Evolutionary conservation across 2,329 filamentous ascomycete species (phyloP).

Genomic region (Clonostachys rhizophaga): DNA sequence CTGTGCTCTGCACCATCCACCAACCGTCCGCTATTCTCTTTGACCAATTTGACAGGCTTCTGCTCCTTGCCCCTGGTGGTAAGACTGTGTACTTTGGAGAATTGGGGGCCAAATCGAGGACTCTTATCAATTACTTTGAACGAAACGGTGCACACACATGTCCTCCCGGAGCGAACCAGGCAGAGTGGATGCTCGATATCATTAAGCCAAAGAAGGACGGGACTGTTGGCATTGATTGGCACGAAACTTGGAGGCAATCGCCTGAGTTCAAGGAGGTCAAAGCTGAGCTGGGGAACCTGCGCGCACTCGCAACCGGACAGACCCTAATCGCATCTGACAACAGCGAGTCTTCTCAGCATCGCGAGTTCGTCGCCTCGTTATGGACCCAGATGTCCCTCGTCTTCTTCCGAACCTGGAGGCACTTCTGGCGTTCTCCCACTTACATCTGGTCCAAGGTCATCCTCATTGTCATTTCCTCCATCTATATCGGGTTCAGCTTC

Average conservation of each 20-base stretch:
- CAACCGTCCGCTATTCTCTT: conserved; percentile 36
- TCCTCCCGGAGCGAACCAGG: conserved; percentile 52
- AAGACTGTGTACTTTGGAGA: conserved; percentile 64
- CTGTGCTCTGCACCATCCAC: conserved; percentile 45
- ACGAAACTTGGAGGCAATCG: conserved; percentile 47
- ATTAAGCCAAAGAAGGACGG: conserved; percentile 15
- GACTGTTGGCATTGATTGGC: conserved; percentile 48
- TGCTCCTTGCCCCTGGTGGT: conserved; percentile 49
- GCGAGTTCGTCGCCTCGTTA: conserved; percentile 66
- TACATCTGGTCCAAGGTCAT: conserved; percentile 76
- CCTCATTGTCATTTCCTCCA: conserved; percentile 37
- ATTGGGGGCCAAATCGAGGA: conserved; percentile 49
- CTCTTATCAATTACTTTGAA: conserved; percentile 55
- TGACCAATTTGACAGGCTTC: conserved; percentile 48
- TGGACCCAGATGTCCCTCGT: conserved; percentile 57
- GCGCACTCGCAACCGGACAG: conserved; percentile 26
- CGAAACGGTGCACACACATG: conserved; percentile 56
- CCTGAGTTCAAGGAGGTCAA: conserved; percentile 45
- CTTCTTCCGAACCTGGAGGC: conserved; percentile 66
- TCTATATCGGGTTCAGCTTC: conserved; percentile 69
- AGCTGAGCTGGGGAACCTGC: conserved; percentile 44
- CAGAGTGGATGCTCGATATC: conserved; percentile 59
- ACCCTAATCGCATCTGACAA: background rate
- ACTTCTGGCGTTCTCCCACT: conserved; percentile 77
- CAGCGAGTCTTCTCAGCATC: conserved; percentile 44